Evolutionary conservation across 78 protist genomes (phyloP).

Genomic region (Bigelowiella natans): DNA sequence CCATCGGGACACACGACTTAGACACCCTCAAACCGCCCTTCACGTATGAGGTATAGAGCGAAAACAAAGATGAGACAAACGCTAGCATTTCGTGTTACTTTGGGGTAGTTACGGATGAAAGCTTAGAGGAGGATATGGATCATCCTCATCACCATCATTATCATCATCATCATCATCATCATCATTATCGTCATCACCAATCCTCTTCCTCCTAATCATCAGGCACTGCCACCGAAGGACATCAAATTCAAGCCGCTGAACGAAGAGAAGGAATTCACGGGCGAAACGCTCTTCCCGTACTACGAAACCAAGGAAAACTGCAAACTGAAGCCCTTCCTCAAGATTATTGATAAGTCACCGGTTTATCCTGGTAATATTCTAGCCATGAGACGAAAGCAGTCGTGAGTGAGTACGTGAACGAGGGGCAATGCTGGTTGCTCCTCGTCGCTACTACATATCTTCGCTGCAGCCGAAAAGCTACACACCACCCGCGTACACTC

Average conservation of each 20-base stretch:
- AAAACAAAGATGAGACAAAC: constrained; percentile 24
- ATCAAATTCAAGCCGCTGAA: constrained; percentile 85
- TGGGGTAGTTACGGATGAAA: constrained; percentile 66
- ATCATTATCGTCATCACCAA: too few species aligned
- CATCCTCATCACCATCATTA: too few species aligned
- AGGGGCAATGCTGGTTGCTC: too few species aligned
- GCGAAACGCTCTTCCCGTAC: neutral
- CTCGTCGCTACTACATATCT: too few species aligned
- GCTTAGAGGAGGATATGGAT: constrained; percentile 55
- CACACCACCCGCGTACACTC: neutral
- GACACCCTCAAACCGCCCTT: constrained; percentile 67
- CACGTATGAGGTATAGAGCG: neutral
- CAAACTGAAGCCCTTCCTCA: constrained; percentile 33
- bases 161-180: too few species aligned
- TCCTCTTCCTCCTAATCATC: too few species aligned
- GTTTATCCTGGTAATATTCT: constrained; percentile 55
- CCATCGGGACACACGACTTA: constrained; percentile 99
- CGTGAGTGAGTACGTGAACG: too few species aligned
- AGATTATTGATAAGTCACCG: constrained; percentile 53
- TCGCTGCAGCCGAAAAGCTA: too few species aligned
- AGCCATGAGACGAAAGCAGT: too few species aligned
- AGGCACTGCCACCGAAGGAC: constrained; percentile 72
- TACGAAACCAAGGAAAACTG: constrained; percentile 6
- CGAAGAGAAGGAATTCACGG: neutral
- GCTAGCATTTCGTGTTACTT: constrained; percentile 68